Evolutionary conservation across 371 early-diverging fungal genomes (phyloP), one percentile per base, ranked within the genome.

Genomic region (Dichotomocladium elegans): DNA sequence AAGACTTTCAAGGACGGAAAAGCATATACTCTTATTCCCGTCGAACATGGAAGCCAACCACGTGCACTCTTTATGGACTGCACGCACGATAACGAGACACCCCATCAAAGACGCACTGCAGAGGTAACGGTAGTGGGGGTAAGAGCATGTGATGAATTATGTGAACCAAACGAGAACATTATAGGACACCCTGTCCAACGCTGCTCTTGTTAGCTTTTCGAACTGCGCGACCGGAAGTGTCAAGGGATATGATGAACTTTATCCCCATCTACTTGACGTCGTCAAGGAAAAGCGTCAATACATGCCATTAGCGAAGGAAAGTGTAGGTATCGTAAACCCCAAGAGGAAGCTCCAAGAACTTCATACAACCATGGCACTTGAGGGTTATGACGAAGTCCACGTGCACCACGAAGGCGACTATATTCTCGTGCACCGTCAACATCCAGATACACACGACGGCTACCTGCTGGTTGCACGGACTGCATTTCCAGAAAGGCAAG

Each of bases 71-170:
- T 96, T 64, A 95, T 96, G 89, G 99, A 98, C 62, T 95, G 95
- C 75, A 97, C 99, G 7, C 99, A 98, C 60, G 99, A 98, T 72
- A 98, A 98, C 65, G 93, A 95, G 68, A 91, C 93, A 1, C 97
- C 97, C 0, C 82, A 87, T 22, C 94, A 97, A 66, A 92, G 91
- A 59, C 79, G 96, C 45, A 84, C 87, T 1, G 87, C 83, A 7
- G 69, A 73, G 45, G 66, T 61, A 54, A 54, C 22, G n/a, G n/a
- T n/a, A n/a, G n/a, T n/a, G n/a, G n/a, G n/a, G n/a, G n/a, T n/a
- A n/a, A n/a, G n/a, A n/a, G n/a, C n/a, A n/a, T n/a, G n/a, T n/a
- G n/a, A n/a, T n/a, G n/a, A n/a, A n/a, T n/a, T n/a, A n/a, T n/a
- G n/a, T n/a, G n/a, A n/a, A n/a, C n/a, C n/a, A n/a, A n/a, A n/a